Conservation (phyloP, 2,329 filamentous ascomycete species). For the Emergomyces pasteurianus region DNA sequence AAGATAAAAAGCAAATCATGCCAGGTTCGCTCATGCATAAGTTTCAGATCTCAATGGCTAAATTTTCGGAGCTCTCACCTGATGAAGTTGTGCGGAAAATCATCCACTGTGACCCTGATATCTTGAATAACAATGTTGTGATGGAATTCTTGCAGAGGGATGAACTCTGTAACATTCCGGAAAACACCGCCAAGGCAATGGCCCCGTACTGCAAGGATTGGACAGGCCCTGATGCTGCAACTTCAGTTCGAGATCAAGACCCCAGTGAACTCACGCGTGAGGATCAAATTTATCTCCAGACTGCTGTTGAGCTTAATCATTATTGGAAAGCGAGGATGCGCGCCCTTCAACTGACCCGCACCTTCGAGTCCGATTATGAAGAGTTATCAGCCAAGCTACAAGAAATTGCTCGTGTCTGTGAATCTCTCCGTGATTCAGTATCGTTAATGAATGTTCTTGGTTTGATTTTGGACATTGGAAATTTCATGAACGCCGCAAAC, state of each 20-base stretch:
- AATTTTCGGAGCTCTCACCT: slow-evolving; percentile 73
- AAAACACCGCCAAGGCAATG: slow-evolving; percentile 83
- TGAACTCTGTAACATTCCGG: slow-evolving; percentile 81
- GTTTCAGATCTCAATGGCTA: slow-evolving; percentile 86
- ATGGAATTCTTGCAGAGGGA: slow-evolving; percentile 96
- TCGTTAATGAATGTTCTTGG: slow-evolving; percentile 92
- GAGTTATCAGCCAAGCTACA: slow-evolving; percentile 77
- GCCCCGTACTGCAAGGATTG: slow-evolving; percentile 94
- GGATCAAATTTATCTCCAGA: slow-evolving; percentile 90
- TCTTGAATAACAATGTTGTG: slow-evolving; percentile 78
- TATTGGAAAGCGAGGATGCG: slow-evolving; percentile 99
- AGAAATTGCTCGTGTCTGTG: slow-evolving; percentile 75
- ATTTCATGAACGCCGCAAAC: slow-evolving; percentile 99
- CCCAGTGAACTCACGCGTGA: slow-evolving; percentile 80
- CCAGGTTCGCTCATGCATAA: slow-evolving; percentile 78
- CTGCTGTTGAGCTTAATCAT: slow-evolving; percentile 86
- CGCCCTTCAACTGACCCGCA: slow-evolving; percentile 71
- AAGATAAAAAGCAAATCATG: slow-evolving; percentile 97
- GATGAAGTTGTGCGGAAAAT: slow-evolving; percentile 87
- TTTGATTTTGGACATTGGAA: slow-evolving; percentile 92
- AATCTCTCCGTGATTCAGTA: slow-evolving; percentile 81
- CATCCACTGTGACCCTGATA: slow-evolving; percentile 83
- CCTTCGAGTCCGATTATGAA: slow-evolving; percentile 79
- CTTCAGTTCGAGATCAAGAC: slow-evolving; percentile 70
- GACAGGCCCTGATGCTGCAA: slow-evolving; percentile 74